These are phyloP conservation scores for Castanopsis chinensis DNA, from an alignment of 306 rosid genomes.

Conservation along the genomic window DNA sequence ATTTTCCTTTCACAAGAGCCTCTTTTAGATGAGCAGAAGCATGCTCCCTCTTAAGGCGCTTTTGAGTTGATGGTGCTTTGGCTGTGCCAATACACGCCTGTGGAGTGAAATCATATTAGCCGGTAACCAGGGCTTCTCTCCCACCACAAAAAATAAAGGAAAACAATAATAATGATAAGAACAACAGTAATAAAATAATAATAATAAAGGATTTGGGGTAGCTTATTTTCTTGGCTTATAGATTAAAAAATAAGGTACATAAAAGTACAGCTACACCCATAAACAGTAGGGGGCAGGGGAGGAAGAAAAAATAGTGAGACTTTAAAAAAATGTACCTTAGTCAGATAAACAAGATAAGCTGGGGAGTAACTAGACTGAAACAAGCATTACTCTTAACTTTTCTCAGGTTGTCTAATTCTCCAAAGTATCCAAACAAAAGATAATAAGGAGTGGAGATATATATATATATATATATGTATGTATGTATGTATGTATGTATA, in stretches of 20 bases:
- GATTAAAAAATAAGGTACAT: too few species aligned
- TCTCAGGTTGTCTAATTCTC: conserved; percentile 1
- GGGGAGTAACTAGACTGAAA: neutral
- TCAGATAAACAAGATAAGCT: too few species aligned
- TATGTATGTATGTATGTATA: too few species aligned
- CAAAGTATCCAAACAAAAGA: conserved; percentile 14
- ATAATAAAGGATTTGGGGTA: too few species aligned
- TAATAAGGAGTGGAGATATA: neutral
- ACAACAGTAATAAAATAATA: too few species aligned
- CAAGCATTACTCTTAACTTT: neutral
- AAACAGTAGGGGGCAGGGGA: too few species aligned
- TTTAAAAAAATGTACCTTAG: too few species aligned
- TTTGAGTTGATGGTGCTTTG: conserved; percentile 61
- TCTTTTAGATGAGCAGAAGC: conserved; percentile 66
- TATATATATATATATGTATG: neutral
- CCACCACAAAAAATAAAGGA: neutral
- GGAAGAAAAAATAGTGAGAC: too few species aligned
- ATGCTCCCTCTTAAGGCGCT: conserved; percentile 76
- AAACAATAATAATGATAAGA: too few species aligned
- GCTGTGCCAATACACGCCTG: conserved; percentile 71
- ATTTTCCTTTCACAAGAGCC: conserved; percentile 82
- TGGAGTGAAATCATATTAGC: conserved; percentile 33
- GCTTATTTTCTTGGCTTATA: too few species aligned
- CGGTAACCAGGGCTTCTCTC: conserved; percentile 18
- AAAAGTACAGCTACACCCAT: too few species aligned